Percentiles rank a stretch among this genome's conserved stretches.
Conservation (phyloP, 495 filamentous ascomycete genomes). For the Talaromyces thailandensis region DNA sequence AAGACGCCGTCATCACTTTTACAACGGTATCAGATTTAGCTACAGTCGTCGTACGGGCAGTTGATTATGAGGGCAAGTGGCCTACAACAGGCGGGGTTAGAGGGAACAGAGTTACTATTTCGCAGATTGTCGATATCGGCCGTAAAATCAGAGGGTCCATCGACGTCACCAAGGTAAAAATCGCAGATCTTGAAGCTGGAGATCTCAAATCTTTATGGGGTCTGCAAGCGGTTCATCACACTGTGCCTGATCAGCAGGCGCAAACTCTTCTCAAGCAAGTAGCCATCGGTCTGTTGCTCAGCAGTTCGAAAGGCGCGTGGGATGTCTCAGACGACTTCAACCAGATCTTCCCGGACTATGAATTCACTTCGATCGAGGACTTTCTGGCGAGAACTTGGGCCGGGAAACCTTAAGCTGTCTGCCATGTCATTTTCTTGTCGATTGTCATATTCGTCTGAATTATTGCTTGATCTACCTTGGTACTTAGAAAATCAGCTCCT, state of each 20-base stretch:
- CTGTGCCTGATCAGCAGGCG: slow-evolving; percentile 23
- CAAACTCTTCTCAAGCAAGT: slow-evolving; percentile 18
- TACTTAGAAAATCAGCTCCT: too few relatives aligned
- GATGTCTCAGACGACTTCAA: slow-evolving; percentile 39
- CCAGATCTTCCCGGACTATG: slow-evolving; percentile 34
- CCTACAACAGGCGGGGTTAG: slow-evolving; percentile 35
- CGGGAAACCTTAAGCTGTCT: slow-evolving; percentile 14
- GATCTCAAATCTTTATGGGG: slow-evolving; percentile 29
- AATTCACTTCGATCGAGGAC: slow-evolving; percentile 32
- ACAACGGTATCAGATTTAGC: slow-evolving; percentile 33
- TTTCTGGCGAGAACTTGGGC: slow-evolving; percentile 35
- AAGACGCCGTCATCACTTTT: slow-evolving; percentile 27
- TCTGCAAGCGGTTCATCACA: slow-evolving; percentile 22
- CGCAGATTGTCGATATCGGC: slow-evolving; percentile 29
- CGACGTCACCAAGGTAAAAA: slow-evolving; percentile 24
- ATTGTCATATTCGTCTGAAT: too few relatives aligned
- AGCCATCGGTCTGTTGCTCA: slow-evolving; percentile 27
- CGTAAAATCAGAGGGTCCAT: slow-evolving; percentile 35
- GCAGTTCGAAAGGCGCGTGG: slow-evolving; percentile 24
- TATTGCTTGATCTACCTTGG: too few relatives aligned
- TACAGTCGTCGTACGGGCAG: slow-evolving; percentile 28
- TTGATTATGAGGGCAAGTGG: slow-evolving; percentile 43
- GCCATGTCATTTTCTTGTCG: too few relatives aligned
- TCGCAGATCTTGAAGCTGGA: slow-evolving; percentile 34
- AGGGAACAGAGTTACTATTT: slow-evolving; percentile 27